Base-by-base conservation (phyloP, 306 rosid species). In the Vigna radiata region DNA sequence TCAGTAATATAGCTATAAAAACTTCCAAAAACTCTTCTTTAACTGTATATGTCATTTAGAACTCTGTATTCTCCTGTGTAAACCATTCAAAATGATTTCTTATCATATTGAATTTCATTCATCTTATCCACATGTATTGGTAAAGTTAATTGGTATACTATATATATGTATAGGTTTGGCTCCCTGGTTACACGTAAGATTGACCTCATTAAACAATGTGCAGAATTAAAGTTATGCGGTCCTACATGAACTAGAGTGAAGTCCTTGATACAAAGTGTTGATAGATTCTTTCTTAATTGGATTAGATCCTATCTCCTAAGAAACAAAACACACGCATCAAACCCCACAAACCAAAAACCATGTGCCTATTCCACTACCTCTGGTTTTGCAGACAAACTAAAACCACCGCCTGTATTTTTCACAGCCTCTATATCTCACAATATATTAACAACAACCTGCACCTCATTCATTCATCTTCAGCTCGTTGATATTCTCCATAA, bases 331-430 rank as follows among this genome's bases (percentile, higher is more conserved):
- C 67, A 31, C 13, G 13, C 21, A 59, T 61, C 67, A 61, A 13
- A 31, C 19, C 15, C 13, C 49, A 61, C 53, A 52, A 52, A 53
- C 76, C 68, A 77, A 77, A 29, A 68, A 77, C 82, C 82, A 55
- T 43, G 59, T 77, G 75, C 48, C 11, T 43, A 54, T 27, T 43
- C 23, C 73, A 52, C 19, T 14, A 53, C 82, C 70, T 70, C 71
- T 70, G 33, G 72, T 70, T 77, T 68, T 68, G 14, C 44, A 0
- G 52, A 33, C 61, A 68, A 29, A 44, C 31, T 44, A 67, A 29
- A 31, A 63, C 44, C 17, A 64, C 29, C n/a, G 14, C 33, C 36
- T 19, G 21, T 12, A 8, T 41, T 23, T 63, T 55, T 14, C 56
- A 49, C 69, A 49, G 3, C 16, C 62, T 12, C 23, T 8, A 7